Evolutionary conservation across 192 early-diverging fungal genomes (phyloP).

Genomic region (Backusella westeae): DNA sequence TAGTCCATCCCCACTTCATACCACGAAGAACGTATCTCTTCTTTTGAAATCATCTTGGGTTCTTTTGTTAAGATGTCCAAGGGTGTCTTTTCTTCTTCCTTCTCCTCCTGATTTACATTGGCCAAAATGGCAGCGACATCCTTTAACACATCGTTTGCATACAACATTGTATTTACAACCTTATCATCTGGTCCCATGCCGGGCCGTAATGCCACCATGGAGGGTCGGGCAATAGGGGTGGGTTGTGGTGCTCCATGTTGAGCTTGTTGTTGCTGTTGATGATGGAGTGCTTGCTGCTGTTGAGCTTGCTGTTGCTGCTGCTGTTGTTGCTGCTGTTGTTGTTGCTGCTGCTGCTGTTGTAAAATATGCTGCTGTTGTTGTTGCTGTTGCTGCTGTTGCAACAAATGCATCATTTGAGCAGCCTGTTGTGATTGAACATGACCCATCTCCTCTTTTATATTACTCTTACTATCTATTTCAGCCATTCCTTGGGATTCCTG

Average conservation of each 20-base stretch:
- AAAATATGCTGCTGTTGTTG: not conserved
- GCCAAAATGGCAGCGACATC: slow-evolving; percentile 7
- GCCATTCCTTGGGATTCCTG: not conserved
- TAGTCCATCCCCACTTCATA: slow-evolving; percentile 19
- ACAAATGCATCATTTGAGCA: slow-evolving; percentile 3
- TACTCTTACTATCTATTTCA: not conserved
- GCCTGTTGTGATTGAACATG: not conserved
- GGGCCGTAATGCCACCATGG: not conserved
- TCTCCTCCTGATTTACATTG: not conserved
- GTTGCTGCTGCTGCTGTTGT: not conserved
- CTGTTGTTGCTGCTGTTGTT: not conserved
- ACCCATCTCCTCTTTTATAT: not conserved
- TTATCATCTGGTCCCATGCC: slow-evolving; percentile 12
- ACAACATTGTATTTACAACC: slow-evolving; percentile 9
- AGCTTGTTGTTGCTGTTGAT: slow-evolving; percentile 16
- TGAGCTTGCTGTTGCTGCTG: not conserved
- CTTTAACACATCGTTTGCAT: slow-evolving; percentile 20
- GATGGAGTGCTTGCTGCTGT: not conserved
- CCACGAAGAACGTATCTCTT: slow-evolving; percentile 6
- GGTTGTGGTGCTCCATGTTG: not conserved
- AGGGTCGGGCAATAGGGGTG: not conserved
- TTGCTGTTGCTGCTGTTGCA: not conserved
- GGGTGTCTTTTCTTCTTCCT: not conserved
- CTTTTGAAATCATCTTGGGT: not conserved
- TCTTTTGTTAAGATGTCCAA: not conserved